A percentile compares a stretch with the other conserved stretches of the same genome.
Evolutionary conservation across 73 alveolate genomes (phyloP).

Genomic region (Loxodes magnus): DNA sequence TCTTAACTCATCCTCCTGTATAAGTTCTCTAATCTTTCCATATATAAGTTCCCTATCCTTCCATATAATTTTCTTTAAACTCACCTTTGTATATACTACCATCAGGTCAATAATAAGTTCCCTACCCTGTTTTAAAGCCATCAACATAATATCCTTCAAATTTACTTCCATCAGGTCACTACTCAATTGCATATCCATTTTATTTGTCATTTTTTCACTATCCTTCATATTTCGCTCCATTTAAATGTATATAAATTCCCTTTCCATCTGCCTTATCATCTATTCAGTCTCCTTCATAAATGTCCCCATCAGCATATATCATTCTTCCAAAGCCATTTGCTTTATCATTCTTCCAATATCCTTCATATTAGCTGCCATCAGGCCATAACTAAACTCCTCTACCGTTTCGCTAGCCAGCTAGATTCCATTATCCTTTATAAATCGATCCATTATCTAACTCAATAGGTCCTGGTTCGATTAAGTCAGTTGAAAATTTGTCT

Average conservation of each 20-base stretch:
- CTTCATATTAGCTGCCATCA: conserved; percentile 34
- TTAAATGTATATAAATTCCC: conserved; percentile 28
- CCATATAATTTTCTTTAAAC: conserved; percentile 21
- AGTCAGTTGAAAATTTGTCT: background rate
- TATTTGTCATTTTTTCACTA: conserved; percentile 64
- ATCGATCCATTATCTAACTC: conserved; percentile 44
- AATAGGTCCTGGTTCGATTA: conserved; percentile 8
- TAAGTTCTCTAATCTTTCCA: conserved; percentile 29
- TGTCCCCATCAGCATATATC: conserved; percentile 34
- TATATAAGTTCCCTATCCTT: conserved; percentile 18
- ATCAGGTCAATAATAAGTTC: conserved; percentile 22
- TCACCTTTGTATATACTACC: conserved; percentile 21
- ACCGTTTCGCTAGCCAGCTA: conserved; percentile 51
- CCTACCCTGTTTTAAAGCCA: conserved; percentile 25
- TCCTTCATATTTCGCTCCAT: conserved; percentile 42
- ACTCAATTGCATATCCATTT: conserved; percentile 69
- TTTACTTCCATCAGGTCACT: conserved; percentile 35
- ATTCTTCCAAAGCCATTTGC: conserved; percentile 65
- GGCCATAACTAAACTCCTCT: conserved; percentile 23
- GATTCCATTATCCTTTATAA: conserved; percentile 79
- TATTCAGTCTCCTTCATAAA: conserved; percentile 44
- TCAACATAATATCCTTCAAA: conserved; percentile 21
- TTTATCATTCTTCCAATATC: conserved; percentile 41
- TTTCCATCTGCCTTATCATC: conserved; percentile 33
- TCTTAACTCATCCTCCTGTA: conserved; percentile 39